Percentiles rank a stretch among this genome's conserved stretches.
Conservation (phyloP, 306 rosid species). For the Lathyrus aphaca region DNA sequence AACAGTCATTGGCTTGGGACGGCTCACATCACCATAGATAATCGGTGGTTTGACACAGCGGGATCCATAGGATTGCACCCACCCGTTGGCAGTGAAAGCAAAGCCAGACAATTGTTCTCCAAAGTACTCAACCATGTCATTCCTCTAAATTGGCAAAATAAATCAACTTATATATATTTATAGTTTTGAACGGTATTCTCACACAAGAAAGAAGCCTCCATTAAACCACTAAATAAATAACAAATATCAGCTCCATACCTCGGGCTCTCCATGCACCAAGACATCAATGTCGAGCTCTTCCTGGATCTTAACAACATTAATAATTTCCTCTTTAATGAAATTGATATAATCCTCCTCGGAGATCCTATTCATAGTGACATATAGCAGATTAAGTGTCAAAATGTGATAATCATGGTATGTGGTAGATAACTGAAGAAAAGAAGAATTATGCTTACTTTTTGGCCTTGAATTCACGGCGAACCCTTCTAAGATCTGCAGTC, state of each 20-base stretch:
- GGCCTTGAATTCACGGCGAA: constrained; percentile 84
- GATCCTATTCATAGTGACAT: constrained; percentile 49
- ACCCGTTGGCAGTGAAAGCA: constrained; percentile 87
- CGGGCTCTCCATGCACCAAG: constrained; percentile 89
- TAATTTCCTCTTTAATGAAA: constrained; percentile 76
- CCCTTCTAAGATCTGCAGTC: constrained; percentile 73
- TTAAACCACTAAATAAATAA: constrained; percentile 6
- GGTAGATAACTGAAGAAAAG: constrained; percentile 3
- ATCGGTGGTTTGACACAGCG: constrained; percentile 89
- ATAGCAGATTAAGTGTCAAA: constrained; percentile 18
- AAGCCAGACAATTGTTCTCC: constrained; percentile 90
- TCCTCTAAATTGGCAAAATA: constrained; percentile 59
- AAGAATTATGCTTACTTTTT: constrained; percentile 59
- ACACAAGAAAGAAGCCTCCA: constrained; percentile 3
- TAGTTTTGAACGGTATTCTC: constrained; percentile 19
- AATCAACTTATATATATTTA: neutral
- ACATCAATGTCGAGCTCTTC: constrained; percentile 93
- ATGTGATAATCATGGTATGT: neutral
- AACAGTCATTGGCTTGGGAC: constrained; percentile 90
- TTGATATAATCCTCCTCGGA: constrained; percentile 66
- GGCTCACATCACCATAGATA: constrained; percentile 91
- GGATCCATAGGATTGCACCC: constrained; percentile 93
- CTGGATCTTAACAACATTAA: constrained; percentile 78
- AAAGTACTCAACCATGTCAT: constrained; percentile 93
- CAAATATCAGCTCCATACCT: constrained; percentile 55